A percentile compares a stretch with the other conserved stretches of the same genome.
Conservation (phyloP, 1,139 yeast species). For the Geotrichum armillariae region DNA sequence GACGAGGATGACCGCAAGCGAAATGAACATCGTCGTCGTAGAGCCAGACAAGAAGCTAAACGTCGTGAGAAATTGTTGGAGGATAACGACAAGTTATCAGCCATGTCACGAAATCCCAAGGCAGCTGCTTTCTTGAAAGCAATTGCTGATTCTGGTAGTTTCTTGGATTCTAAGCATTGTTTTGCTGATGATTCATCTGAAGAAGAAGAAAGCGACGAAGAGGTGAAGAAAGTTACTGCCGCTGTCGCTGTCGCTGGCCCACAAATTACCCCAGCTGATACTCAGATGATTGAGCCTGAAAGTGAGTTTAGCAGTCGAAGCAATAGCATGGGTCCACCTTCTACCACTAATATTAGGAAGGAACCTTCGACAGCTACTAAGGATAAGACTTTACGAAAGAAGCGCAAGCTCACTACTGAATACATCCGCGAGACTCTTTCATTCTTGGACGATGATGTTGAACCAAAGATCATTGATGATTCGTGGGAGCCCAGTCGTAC, state of each 20-base stretch:
- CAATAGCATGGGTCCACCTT: conserved; percentile 11
- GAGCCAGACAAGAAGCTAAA: conserved; percentile 53
- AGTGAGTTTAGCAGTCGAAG: not conserved
- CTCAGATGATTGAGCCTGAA: conserved; percentile 1
- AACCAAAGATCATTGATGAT: not conserved
- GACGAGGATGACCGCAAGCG: conserved; percentile 47
- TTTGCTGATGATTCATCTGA: conserved; percentile 16
- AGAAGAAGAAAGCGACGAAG: conserved; percentile 33
- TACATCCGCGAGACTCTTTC: conserved; percentile 67
- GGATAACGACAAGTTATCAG: conserved; percentile 53
- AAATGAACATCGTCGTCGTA: conserved; percentile 38
- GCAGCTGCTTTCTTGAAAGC: conserved; percentile 74
- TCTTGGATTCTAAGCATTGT: conserved; percentile 16
- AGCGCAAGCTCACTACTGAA: conserved; percentile 40
- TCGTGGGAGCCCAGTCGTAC: conserved; percentile 19
- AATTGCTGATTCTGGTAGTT: conserved; percentile 50
- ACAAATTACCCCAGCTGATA: not conserved
- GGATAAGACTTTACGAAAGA: conserved; percentile 8
- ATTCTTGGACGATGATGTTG: conserved; percentile 47
- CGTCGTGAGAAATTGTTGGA: conserved; percentile 57
- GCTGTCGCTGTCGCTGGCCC: not conserved
- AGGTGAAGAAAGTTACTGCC: not conserved
- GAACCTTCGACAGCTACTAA: not conserved
- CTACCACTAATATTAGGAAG: not conserved
- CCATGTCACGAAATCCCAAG: conserved; percentile 54